phyloP scores from a whole-genome alignment of 768 basidiomycete genomes.

The Imleria badia region DNA sequence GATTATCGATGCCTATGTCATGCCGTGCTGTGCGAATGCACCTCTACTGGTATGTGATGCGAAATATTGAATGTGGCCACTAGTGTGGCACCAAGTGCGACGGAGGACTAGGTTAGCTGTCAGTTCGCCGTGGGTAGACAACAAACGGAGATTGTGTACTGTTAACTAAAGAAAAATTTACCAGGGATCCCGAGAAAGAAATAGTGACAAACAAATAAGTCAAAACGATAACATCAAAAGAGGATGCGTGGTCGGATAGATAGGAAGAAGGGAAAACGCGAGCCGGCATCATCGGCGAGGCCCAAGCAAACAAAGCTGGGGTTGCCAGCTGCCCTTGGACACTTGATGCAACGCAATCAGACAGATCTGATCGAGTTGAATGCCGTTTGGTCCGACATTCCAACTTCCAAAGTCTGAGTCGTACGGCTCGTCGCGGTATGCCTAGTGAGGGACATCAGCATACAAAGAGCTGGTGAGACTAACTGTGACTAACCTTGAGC shows the following conservation, averaged over 20 bases:
- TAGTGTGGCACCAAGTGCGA: not conserved
- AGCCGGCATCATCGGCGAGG: slow-evolving; percentile 12
- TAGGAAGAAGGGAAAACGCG: not conserved
- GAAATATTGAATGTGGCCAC: not conserved
- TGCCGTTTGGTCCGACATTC: slow-evolving; percentile 26
- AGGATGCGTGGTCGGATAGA: not conserved
- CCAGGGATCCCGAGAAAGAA: not conserved
- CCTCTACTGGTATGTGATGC: slow-evolving; percentile 14
- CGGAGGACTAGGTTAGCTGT: not conserved
- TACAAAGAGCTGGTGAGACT: not conserved
- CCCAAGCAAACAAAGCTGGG: slow-evolving; percentile 55
- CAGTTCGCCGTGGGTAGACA: not conserved
- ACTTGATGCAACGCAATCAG: slow-evolving; percentile 78
- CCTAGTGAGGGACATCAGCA: slow-evolving; percentile 17
- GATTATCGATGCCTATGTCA: slow-evolving; percentile 7
- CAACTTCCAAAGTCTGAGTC: slow-evolving; percentile 16
- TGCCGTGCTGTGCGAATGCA: slow-evolving; percentile 16
- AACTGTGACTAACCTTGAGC: slow-evolving; percentile 43
- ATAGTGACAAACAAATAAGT: not conserved
- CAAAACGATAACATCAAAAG: not conserved
- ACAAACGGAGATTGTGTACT: not conserved
- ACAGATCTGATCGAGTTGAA: slow-evolving; percentile 33
- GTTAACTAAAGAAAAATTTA: not conserved
- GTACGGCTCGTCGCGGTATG: slow-evolving; percentile 5
- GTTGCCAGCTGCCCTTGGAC: slow-evolving; percentile 80